Evolutionary conservation across 1,284 basidiomycete species (phyloP).

Genomic region (Apiotrichum laibachii): DNA sequence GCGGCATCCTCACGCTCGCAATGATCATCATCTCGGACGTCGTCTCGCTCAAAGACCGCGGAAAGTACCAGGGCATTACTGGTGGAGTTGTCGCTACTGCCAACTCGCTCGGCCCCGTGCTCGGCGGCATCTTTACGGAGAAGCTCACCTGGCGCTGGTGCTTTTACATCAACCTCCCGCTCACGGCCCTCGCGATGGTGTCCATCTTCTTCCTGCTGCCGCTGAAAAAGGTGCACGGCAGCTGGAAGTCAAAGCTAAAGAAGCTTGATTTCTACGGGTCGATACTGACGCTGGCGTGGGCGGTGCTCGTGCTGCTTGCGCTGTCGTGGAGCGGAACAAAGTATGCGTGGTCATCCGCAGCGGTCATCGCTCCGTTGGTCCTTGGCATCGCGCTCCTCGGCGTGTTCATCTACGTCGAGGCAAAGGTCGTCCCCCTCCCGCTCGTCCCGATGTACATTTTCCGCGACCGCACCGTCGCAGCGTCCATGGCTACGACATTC

Average conservation of each 20-base stretch:
- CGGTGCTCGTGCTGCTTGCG: conserved; percentile 63
- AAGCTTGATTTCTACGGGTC: conserved; percentile 66
- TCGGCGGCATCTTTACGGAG: conserved; percentile 45
- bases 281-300: conserved; percentile 59
- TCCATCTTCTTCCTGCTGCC: conserved; percentile 63
- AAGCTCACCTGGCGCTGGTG: conserved; percentile 41
- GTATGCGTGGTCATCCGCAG: conserved; percentile 63
- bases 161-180: conserved; percentile 62
- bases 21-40: conserved; percentile 39
- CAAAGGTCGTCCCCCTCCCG: conserved; percentile 64
- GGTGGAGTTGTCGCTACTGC: conserved; percentile 40
- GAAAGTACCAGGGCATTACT: conserved; percentile 48
- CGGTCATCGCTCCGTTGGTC: conserved; percentile 61
- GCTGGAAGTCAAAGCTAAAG: conserved; percentile 59
- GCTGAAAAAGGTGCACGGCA: conserved; percentile 64
- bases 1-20: conserved; percentile 34
- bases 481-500: conserved; percentile 66
- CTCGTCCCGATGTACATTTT: conserved; percentile 71
- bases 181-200: conserved; percentile 57
- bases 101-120: conserved; percentile 43
- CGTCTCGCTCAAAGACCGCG: conserved; percentile 44
- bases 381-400: conserved; percentile 58
- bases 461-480: conserved; percentile 63
- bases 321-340: conserved; percentile 70
- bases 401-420: conserved; percentile 69